Conservation (phyloP, 768 basidiomycete species). For the Mycena rosella region DNA sequence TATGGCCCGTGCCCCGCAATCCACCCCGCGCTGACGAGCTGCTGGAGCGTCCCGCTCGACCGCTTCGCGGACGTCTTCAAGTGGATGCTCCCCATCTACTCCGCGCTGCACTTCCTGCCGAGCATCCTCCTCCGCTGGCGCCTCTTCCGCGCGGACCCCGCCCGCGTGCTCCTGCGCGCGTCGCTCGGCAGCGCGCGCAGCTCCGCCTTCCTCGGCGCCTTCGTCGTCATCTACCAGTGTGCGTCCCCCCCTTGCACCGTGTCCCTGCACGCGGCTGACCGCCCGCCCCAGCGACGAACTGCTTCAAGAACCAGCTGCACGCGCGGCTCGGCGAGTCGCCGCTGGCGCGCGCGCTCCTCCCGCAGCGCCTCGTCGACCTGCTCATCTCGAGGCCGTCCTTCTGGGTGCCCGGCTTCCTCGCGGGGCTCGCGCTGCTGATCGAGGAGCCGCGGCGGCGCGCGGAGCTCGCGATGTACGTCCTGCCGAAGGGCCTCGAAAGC, state of each 20-base stretch:
- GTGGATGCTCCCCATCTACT: conserved; percentile 89
- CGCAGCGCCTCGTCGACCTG: conserved; percentile 62
- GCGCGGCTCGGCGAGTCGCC: conserved; percentile 55
- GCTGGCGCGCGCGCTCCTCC: conserved; percentile 53
- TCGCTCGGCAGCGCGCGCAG: conserved; percentile 82
- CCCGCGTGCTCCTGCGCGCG: conserved; percentile 73
- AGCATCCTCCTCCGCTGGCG: conserved; percentile 84
- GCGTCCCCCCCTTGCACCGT: conserved; percentile 38
- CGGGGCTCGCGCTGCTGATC: conserved; percentile 84
- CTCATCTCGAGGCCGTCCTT: conserved; percentile 81
- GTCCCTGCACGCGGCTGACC: neutral
- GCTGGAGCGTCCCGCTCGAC: conserved; percentile 67
- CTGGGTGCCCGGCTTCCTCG: conserved; percentile 78
- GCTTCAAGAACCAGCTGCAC: conserved; percentile 74
- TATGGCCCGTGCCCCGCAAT: conserved; percentile 77
- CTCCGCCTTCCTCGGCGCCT: conserved; percentile 87
- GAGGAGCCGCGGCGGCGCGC: conserved; percentile 89
- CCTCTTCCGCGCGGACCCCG: conserved; percentile 74
- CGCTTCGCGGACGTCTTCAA: conserved; percentile 87
- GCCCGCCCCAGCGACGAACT: conserved; percentile 64
- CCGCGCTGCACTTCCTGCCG: conserved; percentile 91
- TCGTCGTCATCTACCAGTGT: conserved; percentile 89
- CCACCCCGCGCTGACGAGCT: conserved; percentile 80
- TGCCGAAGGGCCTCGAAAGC: conserved; percentile 92
- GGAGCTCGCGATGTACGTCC: conserved; percentile 92